A percentile compares a stretch with the other conserved stretches of the same genome.
phyloP scores from a whole-genome alignment of 2,329 filamentous ascomycete genomes.

The Verticillium longisporum region DNA sequence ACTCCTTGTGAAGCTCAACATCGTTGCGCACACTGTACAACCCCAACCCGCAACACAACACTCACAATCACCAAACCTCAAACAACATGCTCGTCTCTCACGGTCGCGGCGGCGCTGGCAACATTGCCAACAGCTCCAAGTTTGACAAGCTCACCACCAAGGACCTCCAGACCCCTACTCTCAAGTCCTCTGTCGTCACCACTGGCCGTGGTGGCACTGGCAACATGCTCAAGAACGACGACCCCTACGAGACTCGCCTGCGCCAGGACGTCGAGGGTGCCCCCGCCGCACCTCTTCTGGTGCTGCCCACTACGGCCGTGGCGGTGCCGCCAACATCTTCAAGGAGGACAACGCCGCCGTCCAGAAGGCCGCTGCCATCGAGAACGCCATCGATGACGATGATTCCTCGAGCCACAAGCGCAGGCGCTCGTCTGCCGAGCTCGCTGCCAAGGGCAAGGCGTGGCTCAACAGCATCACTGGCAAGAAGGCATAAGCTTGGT shows the following conservation, averaged over 20 bases:
- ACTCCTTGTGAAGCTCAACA: background rate
- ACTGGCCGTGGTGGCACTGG: slow-evolving; percentile 84
- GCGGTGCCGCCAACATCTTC: slow-evolving; percentile 68
- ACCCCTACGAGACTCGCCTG: slow-evolving; percentile 66
- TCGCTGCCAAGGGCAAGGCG: slow-evolving; percentile 39
- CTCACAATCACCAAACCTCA: too few species aligned
- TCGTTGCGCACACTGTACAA: background rate
- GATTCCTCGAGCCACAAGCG: slow-evolving; percentile 6
- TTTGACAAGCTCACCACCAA: slow-evolving; percentile 42
- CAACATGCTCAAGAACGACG: slow-evolving; percentile 74
- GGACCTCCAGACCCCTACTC: slow-evolving; percentile 73
- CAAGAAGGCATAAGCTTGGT: slow-evolving; percentile 32
- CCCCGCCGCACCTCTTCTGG: slow-evolving; percentile 48
- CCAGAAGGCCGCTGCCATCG: slow-evolving; percentile 15
- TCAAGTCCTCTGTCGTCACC: slow-evolving; percentile 79
- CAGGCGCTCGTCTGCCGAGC: slow-evolving; percentile 10
- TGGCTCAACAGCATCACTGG: slow-evolving; percentile 42
- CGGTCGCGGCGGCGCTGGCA: slow-evolving; percentile 74
- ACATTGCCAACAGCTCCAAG: slow-evolving; percentile 53
- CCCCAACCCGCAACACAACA: slow-evolving; percentile 13
- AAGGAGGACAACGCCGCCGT: slow-evolving; percentile 33
- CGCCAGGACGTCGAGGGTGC: slow-evolving; percentile 75
- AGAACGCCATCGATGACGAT: slow-evolving; percentile 23
- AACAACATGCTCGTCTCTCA: slow-evolving; percentile 46
- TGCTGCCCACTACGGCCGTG: slow-evolving; percentile 62